Base-by-base conservation (phyloP, 352 stramenopile genomes). In the Globisporangium radiosum region DNA sequence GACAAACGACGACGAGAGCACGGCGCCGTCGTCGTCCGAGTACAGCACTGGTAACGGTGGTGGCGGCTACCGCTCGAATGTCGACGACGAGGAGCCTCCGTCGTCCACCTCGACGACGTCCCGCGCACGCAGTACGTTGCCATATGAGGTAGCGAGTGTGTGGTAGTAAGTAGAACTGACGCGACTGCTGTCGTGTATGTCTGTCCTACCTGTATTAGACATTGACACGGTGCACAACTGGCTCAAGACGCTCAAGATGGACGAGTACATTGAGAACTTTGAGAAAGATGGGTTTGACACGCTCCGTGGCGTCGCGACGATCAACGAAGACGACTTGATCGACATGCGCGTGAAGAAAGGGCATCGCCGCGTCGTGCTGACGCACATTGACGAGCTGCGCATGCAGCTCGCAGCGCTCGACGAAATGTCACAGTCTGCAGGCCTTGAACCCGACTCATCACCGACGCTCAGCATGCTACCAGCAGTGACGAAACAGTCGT, bases 291-390 rank as follows among this genome's bases (percentile, higher is more conserved):
- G 85, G 15, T 95, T 95, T 60, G 85, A 95, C 68, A 93, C 83
- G 47, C 64, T 95, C 10, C 81, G 84, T 51, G 84, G 83, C 44
- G 83, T 95, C 38, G 83, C 84, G 43, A 95, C 83, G 13, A 93
- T 95, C 44, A 78, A 95, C 52, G 85, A 95, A 76, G 75, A 90
- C 25, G 85, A 95, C 47, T 69, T 95, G 54, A 84, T 92, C 53
- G 85, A 95, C 53, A 95, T 95, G 85, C 66, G 82, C 43, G 85
- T 95, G 54, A 95, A 95, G 70, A 95, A 95, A 61, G 85, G 85
- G 6, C 85, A 94, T 68, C 82, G 85, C 11, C 78, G 85, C 49
- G 74, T 92, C n/a, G 79, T 94, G 48, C 68, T 94, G 17, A 85
- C 83, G 40, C 82, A 94, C 69, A 94, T 94, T 52, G 78, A 94